Evolutionary conservation across 1,139 yeast genomes (phyloP).

Genomic region (Magnusiomyces ingens): DNA sequence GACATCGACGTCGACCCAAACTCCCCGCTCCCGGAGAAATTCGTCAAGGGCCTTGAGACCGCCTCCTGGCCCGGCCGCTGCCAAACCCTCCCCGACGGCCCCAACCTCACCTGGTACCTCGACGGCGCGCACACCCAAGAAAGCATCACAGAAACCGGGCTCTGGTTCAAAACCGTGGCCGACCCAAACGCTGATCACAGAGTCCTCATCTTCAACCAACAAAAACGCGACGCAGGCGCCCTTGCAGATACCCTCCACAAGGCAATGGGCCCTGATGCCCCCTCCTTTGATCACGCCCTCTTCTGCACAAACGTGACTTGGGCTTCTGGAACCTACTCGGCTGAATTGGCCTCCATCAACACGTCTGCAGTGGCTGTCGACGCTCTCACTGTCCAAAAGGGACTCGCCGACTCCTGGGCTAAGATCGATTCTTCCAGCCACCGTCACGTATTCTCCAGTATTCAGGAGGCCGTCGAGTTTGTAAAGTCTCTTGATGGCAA

Average conservation of each 20-base stretch:
- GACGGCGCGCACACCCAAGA: slow-evolving; percentile 98
- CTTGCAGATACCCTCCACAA: slow-evolving; percentile 51
- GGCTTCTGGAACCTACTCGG: slow-evolving; percentile 72
- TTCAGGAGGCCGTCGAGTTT: slow-evolving; percentile 65
- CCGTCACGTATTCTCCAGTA: slow-evolving; percentile 59
- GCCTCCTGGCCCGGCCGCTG: slow-evolving; percentile 96
- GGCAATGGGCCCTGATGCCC: slow-evolving; percentile 25
- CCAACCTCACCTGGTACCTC: slow-evolving; percentile 60
- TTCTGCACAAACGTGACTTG: slow-evolving; percentile 92
- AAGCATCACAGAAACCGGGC: slow-evolving; percentile 70
- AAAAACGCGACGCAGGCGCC: slow-evolving; percentile 75
- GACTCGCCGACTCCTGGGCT: slow-evolving; percentile 64
- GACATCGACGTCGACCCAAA: slow-evolving; percentile 26
- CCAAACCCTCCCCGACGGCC: slow-evolving; percentile 52
- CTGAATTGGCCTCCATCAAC: slow-evolving; percentile 80
- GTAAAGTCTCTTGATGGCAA: slow-evolving; percentile 36
- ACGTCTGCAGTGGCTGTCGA: slow-evolving; percentile 73
- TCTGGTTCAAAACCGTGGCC: slow-evolving; percentile 58
- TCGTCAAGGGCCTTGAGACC: slow-evolving; percentile 55
- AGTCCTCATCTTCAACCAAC: slow-evolving; percentile 83
- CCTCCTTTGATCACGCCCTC: slow-evolving; percentile 62
- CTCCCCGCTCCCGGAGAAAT: slow-evolving; percentile 48
- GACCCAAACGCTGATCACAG: slow-evolving; percentile 21
- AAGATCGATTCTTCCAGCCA: slow-evolving; percentile 42
- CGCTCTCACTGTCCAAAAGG: slow-evolving; percentile 71